Evolutionary conservation across 2,329 filamentous ascomycete species (phyloP).

Genomic region (Fusarium tanahbumbuense): DNA sequence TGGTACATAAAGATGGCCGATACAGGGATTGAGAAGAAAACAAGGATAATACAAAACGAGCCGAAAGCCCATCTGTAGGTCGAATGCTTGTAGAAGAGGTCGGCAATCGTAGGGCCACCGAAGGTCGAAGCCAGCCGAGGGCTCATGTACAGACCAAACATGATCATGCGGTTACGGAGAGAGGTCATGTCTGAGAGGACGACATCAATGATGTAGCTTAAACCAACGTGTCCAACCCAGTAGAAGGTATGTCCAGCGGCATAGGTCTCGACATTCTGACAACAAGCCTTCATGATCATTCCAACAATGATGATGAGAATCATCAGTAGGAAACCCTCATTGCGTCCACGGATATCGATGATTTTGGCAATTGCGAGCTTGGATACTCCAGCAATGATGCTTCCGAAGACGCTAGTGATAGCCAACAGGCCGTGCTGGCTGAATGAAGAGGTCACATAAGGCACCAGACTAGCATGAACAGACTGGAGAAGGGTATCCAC

Average conservation of each 20-base stretch:
- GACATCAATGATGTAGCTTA: constrained; percentile 56
- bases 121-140: constrained; percentile 60
- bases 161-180: constrained; percentile 58
- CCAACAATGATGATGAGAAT: constrained; percentile 60
- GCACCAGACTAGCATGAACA: constrained; percentile 62
- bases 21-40: constrained; percentile 69
- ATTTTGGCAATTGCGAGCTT: constrained; percentile 60
- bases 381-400: constrained; percentile 53
- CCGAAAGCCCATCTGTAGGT: constrained; percentile 60
- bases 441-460: constrained; percentile 76
- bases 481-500: constrained; percentile 53
- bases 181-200: constrained; percentile 59
- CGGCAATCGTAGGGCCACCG: constrained; percentile 48
- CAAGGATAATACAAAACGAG: constrained; percentile 72
- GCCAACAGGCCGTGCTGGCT: constrained; percentile 72
- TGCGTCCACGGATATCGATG: constrained; percentile 61
- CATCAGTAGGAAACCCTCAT: constrained; percentile 58
- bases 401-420: constrained; percentile 71
- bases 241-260: constrained; percentile 73
- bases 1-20: constrained; percentile 66
- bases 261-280: constrained; percentile 67
- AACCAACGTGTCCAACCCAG: constrained; percentile 65
- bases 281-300: constrained; percentile 73
- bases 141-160: constrained; percentile 57
- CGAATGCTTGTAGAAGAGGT: constrained; percentile 39